Conservation (phyloP, 2,329 filamentous ascomycete species). For the Colletotrichum sp. region DNA sequence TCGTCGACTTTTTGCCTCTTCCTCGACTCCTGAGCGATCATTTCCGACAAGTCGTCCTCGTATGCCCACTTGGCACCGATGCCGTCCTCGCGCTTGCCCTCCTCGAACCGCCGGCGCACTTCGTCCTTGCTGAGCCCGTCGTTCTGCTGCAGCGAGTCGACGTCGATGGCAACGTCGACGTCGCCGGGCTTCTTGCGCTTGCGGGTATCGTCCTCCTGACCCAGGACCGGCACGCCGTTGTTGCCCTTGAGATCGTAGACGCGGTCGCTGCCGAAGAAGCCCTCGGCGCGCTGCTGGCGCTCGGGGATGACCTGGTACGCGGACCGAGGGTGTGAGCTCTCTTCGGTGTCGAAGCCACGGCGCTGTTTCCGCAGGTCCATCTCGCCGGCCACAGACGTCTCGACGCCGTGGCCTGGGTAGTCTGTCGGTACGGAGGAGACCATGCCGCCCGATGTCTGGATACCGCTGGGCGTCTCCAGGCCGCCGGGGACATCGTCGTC, state of each 20-base stretch:
- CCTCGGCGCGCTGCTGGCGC: constrained; percentile 81
- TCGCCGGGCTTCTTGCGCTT: constrained; percentile 97
- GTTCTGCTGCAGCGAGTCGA: constrained; percentile 76
- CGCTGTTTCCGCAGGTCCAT: constrained; percentile 90
- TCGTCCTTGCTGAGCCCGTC: constrained; percentile 87
- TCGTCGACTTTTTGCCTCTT: constrained; percentile 91
- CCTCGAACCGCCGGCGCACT: constrained; percentile 80
- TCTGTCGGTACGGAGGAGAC: constrained; percentile 83
- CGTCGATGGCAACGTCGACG: constrained; percentile 89
- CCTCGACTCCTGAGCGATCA: constrained; percentile 92
- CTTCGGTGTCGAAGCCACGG: constrained; percentile 87
- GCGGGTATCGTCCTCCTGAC: constrained; percentile 76
- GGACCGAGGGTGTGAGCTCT: constrained; percentile 73
- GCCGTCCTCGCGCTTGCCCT: constrained; percentile 69
- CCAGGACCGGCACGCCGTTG: constrained; percentile 73
- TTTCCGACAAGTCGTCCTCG: constrained; percentile 91
- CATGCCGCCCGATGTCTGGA: constrained; percentile 83
- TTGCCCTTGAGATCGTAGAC: constrained; percentile 82
- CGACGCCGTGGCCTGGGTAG: constrained; percentile 69
- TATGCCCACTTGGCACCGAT: constrained; percentile 72
- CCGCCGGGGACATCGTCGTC: constrained; percentile 69
- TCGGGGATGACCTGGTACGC: constrained; percentile 93
- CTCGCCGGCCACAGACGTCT: constrained; percentile 81
- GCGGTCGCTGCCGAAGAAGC: constrained; percentile 95
- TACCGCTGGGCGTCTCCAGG: constrained; percentile 75